phyloP scores from a whole-genome alignment of 148 eudicot species.

The Nepenthes gracilis region DNA sequence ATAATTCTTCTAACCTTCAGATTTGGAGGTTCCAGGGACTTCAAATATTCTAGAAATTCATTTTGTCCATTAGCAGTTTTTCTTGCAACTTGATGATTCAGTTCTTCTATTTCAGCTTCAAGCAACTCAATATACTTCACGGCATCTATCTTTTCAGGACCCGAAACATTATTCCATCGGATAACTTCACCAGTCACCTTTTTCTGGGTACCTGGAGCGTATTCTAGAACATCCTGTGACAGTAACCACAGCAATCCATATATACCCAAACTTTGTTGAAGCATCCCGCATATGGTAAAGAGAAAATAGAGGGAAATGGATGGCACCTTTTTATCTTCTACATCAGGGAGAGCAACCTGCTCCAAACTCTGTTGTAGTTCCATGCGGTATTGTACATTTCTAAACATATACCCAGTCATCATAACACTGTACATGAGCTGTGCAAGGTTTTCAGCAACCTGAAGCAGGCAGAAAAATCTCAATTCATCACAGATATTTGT shows the following conservation, averaged over 20 bases:
- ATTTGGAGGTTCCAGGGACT: constrained; percentile 83
- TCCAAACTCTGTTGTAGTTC: constrained; percentile 83
- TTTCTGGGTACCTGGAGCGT: constrained; percentile 84
- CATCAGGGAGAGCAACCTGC: constrained; percentile 77
- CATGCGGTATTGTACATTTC: constrained; percentile 73
- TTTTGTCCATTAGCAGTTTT: constrained; percentile 64
- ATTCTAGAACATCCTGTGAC: constrained; percentile 56
- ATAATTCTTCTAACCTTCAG: constrained; percentile 35
- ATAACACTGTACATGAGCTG: constrained; percentile 90
- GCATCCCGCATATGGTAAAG: not conserved
- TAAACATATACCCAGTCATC: constrained; percentile 96
- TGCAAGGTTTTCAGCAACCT: constrained; percentile 96
- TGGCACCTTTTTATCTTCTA: constrained; percentile 49
- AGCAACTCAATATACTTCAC: constrained; percentile 80
- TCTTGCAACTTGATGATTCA: constrained; percentile 58
- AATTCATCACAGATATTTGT: constrained; percentile 5
- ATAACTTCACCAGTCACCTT: constrained; percentile 76
- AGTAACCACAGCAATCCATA: not conserved
- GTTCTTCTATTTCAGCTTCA: constrained; percentile 86
- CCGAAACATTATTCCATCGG: constrained; percentile 80
- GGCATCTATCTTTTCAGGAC: constrained; percentile 73
- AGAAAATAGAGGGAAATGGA: constrained; percentile 1
- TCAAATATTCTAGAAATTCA: constrained; percentile 73
- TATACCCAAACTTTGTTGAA: not conserved
- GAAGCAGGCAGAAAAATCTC: constrained; percentile 12